These are phyloP conservation scores for Lipomyces chichibuensis DNA, from an alignment of 805 yeast genomes.

Conservation along the genomic window DNA sequence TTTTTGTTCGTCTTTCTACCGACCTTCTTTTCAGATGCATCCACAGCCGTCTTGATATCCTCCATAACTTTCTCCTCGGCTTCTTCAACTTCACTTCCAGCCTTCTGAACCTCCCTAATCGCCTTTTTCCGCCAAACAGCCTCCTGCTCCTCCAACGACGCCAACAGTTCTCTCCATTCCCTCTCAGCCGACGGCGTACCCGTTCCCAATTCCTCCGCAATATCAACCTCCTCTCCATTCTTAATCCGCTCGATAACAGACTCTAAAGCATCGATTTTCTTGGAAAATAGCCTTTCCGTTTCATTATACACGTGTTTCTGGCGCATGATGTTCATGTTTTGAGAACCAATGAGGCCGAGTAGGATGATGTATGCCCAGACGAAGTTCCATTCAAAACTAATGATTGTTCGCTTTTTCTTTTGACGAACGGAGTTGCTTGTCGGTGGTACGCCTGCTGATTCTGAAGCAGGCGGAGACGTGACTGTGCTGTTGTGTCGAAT, in stretches of 20 bases:
- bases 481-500: neutral
- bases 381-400: conserved; percentile 24
- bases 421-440: neutral
- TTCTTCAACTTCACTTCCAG: neutral
- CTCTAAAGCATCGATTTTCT: conserved; percentile 20
- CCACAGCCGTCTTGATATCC: neutral
- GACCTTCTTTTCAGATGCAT: neutral
- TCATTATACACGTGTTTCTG: conserved; percentile 23
- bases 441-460: neutral
- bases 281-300: conserved; percentile 13
- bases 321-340: conserved; percentile 31
- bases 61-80: neutral
- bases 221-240: conserved; percentile 19
- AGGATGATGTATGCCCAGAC: conserved; percentile 27
- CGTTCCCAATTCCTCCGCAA: conserved; percentile 31
- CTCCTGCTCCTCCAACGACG: conserved; percentile 25
- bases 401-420: neutral
- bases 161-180: conserved; percentile 26
- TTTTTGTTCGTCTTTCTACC: neutral
- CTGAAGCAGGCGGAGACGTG: neutral
- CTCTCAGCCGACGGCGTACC: conserved; percentile 27
- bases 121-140: conserved; percentile 3
- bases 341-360: conserved; percentile 30
- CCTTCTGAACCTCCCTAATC: conserved; percentile 3
- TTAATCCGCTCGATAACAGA: conserved; percentile 18